These are phyloP conservation scores for Geotrichum armillariae DNA, from an alignment of 1,139 yeast genomes.

Conservation along the genomic window DNA sequence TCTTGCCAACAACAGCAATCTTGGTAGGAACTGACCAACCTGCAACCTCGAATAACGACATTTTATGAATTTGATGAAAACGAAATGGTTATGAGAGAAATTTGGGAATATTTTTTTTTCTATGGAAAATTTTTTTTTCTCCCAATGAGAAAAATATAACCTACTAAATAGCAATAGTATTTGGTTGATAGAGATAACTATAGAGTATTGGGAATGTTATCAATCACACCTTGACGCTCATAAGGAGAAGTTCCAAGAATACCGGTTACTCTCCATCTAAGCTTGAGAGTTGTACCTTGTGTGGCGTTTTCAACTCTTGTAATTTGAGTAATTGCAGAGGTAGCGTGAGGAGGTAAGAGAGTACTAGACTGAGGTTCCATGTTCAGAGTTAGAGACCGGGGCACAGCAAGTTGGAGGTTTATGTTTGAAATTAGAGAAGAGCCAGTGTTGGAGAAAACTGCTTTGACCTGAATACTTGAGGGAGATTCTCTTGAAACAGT, in stretches of 20 bases:
- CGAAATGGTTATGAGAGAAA: background rate
- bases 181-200: too few relatives aligned
- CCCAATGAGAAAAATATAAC: background rate
- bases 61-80: background rate
- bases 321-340: constrained; percentile 58
- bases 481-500: constrained; percentile 44
- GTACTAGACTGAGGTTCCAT: constrained; percentile 72
- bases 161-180: background rate
- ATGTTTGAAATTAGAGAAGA: constrained; percentile 47
- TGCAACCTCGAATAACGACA: constrained; percentile 56
- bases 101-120: background rate
- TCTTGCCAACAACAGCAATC: constrained; percentile 41
- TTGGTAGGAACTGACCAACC: constrained; percentile 72
- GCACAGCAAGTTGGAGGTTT: constrained; percentile 78
- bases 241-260: constrained; percentile 37
- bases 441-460: constrained; percentile 49
- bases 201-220: constrained; percentile 7
- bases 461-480: constrained; percentile 47
- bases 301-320: constrained; percentile 55
- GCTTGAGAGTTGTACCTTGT: constrained; percentile 49
- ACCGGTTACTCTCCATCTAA: constrained; percentile 80
- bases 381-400: constrained; percentile 64
- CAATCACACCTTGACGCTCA: constrained; percentile 29
- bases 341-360: constrained; percentile 50
- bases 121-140: background rate